Base-by-base conservation (phyloP, 352 stramenopile species). In the Globisporangium spinosum region DNA sequence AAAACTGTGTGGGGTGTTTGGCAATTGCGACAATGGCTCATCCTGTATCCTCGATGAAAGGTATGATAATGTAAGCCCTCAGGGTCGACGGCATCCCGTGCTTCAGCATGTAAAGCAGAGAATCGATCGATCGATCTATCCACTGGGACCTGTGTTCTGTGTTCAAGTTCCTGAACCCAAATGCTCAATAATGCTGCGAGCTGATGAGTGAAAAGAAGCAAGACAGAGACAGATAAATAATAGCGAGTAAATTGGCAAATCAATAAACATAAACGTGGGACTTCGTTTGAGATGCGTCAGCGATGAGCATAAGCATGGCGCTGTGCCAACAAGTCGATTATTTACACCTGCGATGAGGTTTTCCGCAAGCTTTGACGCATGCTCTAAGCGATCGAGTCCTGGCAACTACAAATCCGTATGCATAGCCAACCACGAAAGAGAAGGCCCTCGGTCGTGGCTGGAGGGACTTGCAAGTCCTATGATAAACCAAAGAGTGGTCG, bases 121-220 rank as follows among this genome's bases (percentile, higher is more conserved):
- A 49, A 57, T 23, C 45, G 17, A 53, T 10, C 34, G 34, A 38
- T 38, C n/a, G 25, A 57, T 57, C 51, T 32, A 57, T 57, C 23
- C 51, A 34, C 23, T 32, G 23, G 10, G 3, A 57, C n/a, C 51
- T 57, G 51, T 57, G 51, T 57, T 57, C 51, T 57, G 51, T 57
- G 51, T 57, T 57, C 51, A 57, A 57, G 51, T 57, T 57, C 51
- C 6, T 57, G 51, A 57, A 57, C 23, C 51, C 22, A 57, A 49
- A 20, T 20, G 38, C 13, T 17, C 13, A 20, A 17, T n/a, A 8
- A 15, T 49, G 4, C 40, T 17, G 0, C 10, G 35, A 17, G 1
- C 35, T 51, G 15, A 22, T 10, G 40, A 51, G 43, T 10, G 43
- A n/a, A 51, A 51, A 6, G 13, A 51, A 20, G 35, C 35, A 43